These are phyloP conservation scores for Hebeloma cylindrosporum DNA, from an alignment of 768 basidiomycete genomes.

Conservation along the genomic window DNA sequence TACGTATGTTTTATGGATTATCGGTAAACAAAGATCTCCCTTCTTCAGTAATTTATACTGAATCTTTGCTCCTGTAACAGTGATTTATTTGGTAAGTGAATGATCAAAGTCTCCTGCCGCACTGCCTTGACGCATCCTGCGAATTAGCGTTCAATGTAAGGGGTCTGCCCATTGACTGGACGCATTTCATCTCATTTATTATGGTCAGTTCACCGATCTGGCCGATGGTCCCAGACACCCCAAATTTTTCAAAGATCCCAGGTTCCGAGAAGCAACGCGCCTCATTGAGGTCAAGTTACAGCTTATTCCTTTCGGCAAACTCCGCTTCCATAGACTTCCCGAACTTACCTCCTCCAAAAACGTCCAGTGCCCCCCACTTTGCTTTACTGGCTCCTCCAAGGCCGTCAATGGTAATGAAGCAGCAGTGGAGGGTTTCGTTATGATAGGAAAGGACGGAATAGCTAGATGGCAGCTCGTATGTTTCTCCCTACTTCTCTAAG, in stretches of 20 bases:
- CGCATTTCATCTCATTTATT: constrained; percentile 8
- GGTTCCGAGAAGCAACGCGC: constrained; percentile 65
- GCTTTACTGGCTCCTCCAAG: constrained; percentile 47
- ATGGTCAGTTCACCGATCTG: constrained; percentile 33
- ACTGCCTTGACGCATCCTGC: background rate
- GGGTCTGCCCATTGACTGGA: constrained; percentile 2
- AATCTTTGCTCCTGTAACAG: background rate
- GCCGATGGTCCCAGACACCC: constrained; percentile 38
- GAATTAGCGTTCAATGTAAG: constrained; percentile 54
- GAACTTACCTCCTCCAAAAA: constrained; percentile 15
- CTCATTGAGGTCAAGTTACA: constrained; percentile 57
- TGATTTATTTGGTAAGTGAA: constrained; percentile 20
- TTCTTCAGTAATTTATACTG: background rate
- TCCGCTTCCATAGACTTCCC: constrained; percentile 29
- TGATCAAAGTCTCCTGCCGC: background rate
- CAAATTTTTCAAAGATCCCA: constrained; percentile 52
- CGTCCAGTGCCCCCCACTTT: constrained; percentile 41
- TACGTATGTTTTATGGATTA: constrained; percentile 82
- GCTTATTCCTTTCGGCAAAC: constrained; percentile 36
- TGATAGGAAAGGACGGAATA: constrained; percentile 44
- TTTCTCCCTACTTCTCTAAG: background rate
- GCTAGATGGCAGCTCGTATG: constrained; percentile 64
- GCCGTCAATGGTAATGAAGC: constrained; percentile 45
- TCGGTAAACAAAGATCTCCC: constrained; percentile 39
- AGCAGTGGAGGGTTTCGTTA: constrained; percentile 48